Conservation (phyloP, 331 rosid genomes). For the Malus hybrid region DNA sequence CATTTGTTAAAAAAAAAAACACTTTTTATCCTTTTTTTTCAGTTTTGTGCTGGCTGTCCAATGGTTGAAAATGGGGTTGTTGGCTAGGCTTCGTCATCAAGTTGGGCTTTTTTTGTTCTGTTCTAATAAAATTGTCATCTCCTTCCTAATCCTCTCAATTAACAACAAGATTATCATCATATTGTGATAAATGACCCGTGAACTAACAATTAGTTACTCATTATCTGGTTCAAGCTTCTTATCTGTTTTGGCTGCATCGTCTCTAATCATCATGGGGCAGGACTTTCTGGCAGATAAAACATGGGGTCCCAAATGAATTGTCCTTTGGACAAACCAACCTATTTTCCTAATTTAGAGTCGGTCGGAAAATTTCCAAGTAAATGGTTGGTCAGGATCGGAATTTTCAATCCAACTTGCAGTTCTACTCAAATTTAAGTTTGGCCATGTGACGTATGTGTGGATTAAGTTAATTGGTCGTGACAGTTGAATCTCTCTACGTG, state of each 20-base stretch:
- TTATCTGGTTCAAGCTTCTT: slow-evolving; percentile 24
- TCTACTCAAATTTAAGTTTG: no score
- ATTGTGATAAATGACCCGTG: slow-evolving; percentile 35
- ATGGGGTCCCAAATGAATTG: neutral
- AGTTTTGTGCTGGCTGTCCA: neutral
- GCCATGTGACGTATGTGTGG: no score
- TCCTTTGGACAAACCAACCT: neutral
- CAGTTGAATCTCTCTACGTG: no score
- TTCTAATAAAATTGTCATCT: slow-evolving; percentile 1
- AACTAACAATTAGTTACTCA: slow-evolving; percentile 30
- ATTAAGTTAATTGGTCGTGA: no score
- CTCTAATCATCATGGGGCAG: neutral
- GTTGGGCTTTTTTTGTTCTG: slow-evolving; percentile 12
- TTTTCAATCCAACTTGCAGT: no score
- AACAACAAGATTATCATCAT: slow-evolving; percentile 25
- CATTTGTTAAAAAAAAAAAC: neutral
- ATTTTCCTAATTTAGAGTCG: neutral
- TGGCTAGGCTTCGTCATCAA: slow-evolving; percentile 58
- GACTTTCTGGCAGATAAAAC: neutral
- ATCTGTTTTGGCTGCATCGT: slow-evolving; percentile 3
- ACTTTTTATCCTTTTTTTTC: neutral
- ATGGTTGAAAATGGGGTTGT: slow-evolving; percentile 34
- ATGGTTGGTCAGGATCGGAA: no score
- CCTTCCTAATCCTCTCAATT: slow-evolving; percentile 16
- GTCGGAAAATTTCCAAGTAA: no score